Evolutionary conservation across 768 basidiomycete species (phyloP), one percentile per base, ranked within the genome.

Genomic region (Clavulina sp.): DNA sequence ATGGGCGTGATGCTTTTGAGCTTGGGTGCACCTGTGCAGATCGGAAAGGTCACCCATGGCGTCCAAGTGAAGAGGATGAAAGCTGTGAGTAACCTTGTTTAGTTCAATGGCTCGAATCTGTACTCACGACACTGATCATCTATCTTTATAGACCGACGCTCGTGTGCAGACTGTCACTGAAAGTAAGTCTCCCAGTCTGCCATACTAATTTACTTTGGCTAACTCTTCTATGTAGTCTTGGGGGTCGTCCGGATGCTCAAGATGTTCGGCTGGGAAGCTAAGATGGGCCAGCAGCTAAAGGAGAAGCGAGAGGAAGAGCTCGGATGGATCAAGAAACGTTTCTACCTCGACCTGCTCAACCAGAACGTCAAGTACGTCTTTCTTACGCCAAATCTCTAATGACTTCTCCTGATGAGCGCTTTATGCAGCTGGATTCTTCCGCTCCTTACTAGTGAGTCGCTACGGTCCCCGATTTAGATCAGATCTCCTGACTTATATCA

Each of bases 161-260:
- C 66, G 80, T 23, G 73, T 82, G 2, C 74, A 79, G 58, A 65
- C 66, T 4, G 72, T 81, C 38, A 75, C 77, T 3, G 80, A 81
- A 65, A 69, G 76, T 74, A 58, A 57, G 68, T 60, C 23, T 19
- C 5, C 52, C 31, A 66, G 65, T 29, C 41, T 16, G 18, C 3
- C 4, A 6, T 41, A 16, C 1, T 9, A 24, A 23, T n/a, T 52
- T 18, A 19, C 23, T 16, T 24, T 47, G 26, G 24, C 50, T 3
- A 13, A 34, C 26, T 16, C 21, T 19, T 28, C 23, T 4, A 5
- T 32, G 3, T 49, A 77, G 77, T 68, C 3, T 66, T 78, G 59
- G 72, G 71, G 50, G 72, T 76, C 19, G 62, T 80, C 13, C 71
- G 79, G 18, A 80, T 81, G 75, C 68, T 81, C 60, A 83, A 84